phyloP scores from a whole-genome alignment of 2,329 filamentous ascomycete species.

The Exophiala dermatitidis region DNA sequence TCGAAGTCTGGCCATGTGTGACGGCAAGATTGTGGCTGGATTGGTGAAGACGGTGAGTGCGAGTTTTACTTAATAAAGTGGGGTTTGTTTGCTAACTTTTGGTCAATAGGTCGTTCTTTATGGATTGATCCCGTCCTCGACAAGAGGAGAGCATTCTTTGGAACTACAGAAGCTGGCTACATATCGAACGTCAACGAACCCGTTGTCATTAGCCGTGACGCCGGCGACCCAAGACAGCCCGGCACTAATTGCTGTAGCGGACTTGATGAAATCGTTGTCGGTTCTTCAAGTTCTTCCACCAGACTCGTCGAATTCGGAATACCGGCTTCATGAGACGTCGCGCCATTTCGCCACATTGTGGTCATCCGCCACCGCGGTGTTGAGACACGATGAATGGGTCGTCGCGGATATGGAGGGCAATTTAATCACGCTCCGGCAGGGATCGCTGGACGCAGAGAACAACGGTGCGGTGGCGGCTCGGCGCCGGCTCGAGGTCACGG shows the following conservation, averaged over 20 bases:
- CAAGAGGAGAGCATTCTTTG: constrained; percentile 29
- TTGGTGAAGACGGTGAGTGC: constrained; percentile 73
- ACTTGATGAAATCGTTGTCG: constrained; percentile 88
- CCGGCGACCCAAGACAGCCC: constrained; percentile 33
- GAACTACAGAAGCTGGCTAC: constrained; percentile 63
- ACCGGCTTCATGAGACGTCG: constrained; percentile 59
- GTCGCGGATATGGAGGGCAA: constrained; percentile 85
- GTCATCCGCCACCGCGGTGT: constrained; percentile 67
- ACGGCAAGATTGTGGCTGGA: constrained; percentile 72
- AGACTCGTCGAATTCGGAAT: constrained; percentile 7
- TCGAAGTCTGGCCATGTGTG: constrained; percentile 66
- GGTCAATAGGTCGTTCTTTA: constrained; percentile 52
- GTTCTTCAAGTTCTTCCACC: constrained; percentile 59
- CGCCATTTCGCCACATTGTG: constrained; percentile 76
- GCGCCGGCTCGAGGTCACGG: constrained; percentile 61
- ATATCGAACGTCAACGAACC: constrained; percentile 75
- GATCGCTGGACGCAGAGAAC: constrained; percentile 60
- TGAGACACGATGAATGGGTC: constrained; percentile 69
- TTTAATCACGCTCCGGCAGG: constrained; percentile 61
- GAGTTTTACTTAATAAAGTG: background rate
- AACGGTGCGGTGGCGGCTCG: constrained; percentile 29
- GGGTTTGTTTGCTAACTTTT: constrained; percentile 1
- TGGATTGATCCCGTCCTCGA: constrained; percentile 37
- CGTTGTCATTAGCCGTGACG: constrained; percentile 69
- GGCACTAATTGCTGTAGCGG: constrained; percentile 74